Base-by-base conservation (phyloP, 768 basidiomycete species). In the Collybia mongolica region DNA sequence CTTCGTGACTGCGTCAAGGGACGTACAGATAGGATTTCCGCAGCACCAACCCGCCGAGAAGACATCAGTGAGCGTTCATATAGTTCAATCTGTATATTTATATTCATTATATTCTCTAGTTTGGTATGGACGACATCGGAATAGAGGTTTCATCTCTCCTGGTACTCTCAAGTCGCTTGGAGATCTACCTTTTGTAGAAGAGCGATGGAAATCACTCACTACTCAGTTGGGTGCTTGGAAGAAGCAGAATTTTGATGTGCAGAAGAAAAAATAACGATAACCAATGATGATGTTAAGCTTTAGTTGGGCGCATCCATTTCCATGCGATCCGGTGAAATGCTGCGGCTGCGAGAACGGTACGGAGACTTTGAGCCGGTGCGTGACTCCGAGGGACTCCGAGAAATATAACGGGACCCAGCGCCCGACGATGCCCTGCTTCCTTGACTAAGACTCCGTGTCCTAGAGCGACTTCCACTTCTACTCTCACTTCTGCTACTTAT, bases 41-140 rank as follows among this genome's bases (percentile, higher is more conserved):
- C 93, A 8, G 84, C 86, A 8, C 93, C 93, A 0, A 91, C 88
- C n/a, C 84, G 88, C 52, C 85, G 90, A 48, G 77, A 83, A 54
- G 91, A 94, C 63, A 94, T 94, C 48, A 64, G 91, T 93, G 61
- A 66, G 88, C 11, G 5, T 76, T 18, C 7, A 43, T 36, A 29
- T 14, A 43, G 43, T 48, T 18, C 17, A 37, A 32, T 44, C 38
- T 23, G 20, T 22, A 26, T 44, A 39, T 40, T 41, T 40, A 42
- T 52, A 54, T 38, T 46, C 38, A 40, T 36, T 23, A 39, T 40
- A 36, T 52, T 26, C 12, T 17, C 9, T 54, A 93, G 90, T 83
- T 22, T 93, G 90, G 87, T 93, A 93, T 60, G 81, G 86, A 18
- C 75, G 79, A 49, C 77, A 82, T 72, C 72, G 68, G 57, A 89